Conservation (phyloP, 2,329 filamentous ascomycete genomes). For the Lasiodiplodia hormozganensis region DNA sequence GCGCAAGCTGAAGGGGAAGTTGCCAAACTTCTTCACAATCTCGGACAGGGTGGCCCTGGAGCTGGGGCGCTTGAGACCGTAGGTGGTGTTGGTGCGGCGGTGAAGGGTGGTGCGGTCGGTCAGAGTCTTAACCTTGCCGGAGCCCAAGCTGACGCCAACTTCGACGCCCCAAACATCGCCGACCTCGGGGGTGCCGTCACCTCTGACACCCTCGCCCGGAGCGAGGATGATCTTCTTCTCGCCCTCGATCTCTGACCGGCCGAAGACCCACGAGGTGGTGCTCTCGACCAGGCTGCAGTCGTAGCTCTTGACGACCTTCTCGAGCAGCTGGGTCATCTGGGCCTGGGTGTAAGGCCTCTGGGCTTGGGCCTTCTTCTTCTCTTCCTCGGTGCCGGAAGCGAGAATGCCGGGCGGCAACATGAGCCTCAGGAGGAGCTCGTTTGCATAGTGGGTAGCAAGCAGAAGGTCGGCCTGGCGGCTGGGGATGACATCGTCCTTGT, state of each 20-base stretch:
- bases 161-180: slow-evolving; percentile 98
- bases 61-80: slow-evolving; percentile 90
- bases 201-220: slow-evolving; percentile 84
- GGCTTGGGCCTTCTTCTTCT: slow-evolving; percentile 85
- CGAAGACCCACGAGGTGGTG: slow-evolving; percentile 97
- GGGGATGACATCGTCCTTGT: slow-evolving; percentile 68
- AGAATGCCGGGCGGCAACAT: slow-evolving; percentile 91
- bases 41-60: slow-evolving; percentile 89
- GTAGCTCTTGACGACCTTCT: slow-evolving; percentile 91
- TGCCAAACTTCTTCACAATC: slow-evolving; percentile 95
- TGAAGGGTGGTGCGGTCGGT: slow-evolving; percentile 90
- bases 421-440: slow-evolving; percentile 89
- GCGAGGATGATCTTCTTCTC: slow-evolving; percentile 97
- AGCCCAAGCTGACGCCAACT: slow-evolving; percentile 87
- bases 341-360: slow-evolving; percentile 84
- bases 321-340: slow-evolving; percentile 85
- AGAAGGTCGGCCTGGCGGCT: slow-evolving; percentile 86
- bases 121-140: slow-evolving; percentile 92
- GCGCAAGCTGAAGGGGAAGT: slow-evolving; percentile 95
- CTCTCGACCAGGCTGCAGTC: slow-evolving; percentile 94
- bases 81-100: slow-evolving; percentile 89
- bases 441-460: slow-evolving; percentile 91
- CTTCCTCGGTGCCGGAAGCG: slow-evolving; percentile 84
- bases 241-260: slow-evolving; percentile 96
- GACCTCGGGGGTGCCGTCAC: slow-evolving; percentile 85